Conservation (phyloP, 495 filamentous ascomycete species). For the Annulohypoxylon moriforme region DNA sequence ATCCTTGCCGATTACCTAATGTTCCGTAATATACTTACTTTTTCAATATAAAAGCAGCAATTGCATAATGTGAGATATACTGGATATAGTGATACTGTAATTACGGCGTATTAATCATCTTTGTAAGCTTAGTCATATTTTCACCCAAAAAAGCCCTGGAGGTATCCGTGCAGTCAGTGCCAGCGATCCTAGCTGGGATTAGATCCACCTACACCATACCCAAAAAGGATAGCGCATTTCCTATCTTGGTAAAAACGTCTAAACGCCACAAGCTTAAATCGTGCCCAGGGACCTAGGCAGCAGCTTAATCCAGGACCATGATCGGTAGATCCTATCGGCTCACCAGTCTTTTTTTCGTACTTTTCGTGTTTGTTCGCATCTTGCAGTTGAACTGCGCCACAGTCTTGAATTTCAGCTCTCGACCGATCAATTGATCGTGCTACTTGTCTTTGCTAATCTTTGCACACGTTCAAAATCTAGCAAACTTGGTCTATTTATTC, state of each 20-base stretch:
- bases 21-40: too few relatives aligned
- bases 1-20: too few relatives aligned
- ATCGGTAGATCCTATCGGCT: background rate
- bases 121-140: too few relatives aligned
- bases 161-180: too few relatives aligned
- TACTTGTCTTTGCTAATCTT: background rate
- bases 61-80: too few relatives aligned
- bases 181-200: background rate
- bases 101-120: too few relatives aligned
- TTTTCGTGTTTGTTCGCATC: background rate
- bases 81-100: too few relatives aligned
- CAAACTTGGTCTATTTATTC: slow-evolving; percentile 6
- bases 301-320: background rate
- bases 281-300: too few relatives aligned
- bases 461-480: background rate
- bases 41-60: too few relatives aligned
- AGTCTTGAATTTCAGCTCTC: slow-evolving; percentile 30
- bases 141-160: too few relatives aligned
- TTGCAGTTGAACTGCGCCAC: slow-evolving; percentile 29
- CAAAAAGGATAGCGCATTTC: background rate
- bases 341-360: slow-evolving; percentile 4
- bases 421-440: background rate
- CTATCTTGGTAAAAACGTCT: background rate
- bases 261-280: background rate
- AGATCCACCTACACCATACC: background rate